Evolutionary conservation across 2,329 filamentous ascomycete species (phyloP), one percentile per base, ranked within the genome.

Genomic region (Basipetospora chlamydospora): DNA sequence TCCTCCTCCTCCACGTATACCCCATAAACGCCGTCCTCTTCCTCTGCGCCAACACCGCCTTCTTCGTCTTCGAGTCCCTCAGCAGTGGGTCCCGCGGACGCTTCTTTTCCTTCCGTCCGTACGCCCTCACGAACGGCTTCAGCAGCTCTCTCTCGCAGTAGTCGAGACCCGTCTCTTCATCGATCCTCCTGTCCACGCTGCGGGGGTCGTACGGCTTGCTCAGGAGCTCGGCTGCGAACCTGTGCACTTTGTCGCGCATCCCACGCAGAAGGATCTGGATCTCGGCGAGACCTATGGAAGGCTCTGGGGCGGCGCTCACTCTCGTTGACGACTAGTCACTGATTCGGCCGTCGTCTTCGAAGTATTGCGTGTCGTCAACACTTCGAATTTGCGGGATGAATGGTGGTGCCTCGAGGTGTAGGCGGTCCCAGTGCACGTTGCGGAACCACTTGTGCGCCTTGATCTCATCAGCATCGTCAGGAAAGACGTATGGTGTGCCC

Each of bases 361-460:
- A 96, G 52, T 94, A 96, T 48, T 80, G 83, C 1, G 86, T 90
- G 50, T 87, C 81, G 35, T 81, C 77, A 43, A 67, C 61, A 21
- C 64, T 62, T 26, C 64, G 64, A 17, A 95, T 76, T 8, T 74
- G 67, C 0, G 88, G 88, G 1, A 92, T 63, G 48, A 92, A 88
- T 0, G 87, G 87, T 1, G 88, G 87, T 7, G 63, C 62, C 38
- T 73, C 68, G 23, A 69, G 58, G 48, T 90, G 80, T 12, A 94
- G 57, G 1, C 70, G 70, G 11, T 80, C 73, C 90, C 85, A 96
- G 1, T 73, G 70, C 12, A 92, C 73, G 34, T 75, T 73, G 39
- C 67, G 68, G 60, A 96, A 96, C 70, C 88, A 96, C 9, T 74
- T 72, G 56, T 96, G 90, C 3, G 67, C 59, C 53, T 92, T 95